Evolutionary conservation across 1,284 basidiomycete species (phyloP).

Genomic region (Lentinus polychrous): DNA sequence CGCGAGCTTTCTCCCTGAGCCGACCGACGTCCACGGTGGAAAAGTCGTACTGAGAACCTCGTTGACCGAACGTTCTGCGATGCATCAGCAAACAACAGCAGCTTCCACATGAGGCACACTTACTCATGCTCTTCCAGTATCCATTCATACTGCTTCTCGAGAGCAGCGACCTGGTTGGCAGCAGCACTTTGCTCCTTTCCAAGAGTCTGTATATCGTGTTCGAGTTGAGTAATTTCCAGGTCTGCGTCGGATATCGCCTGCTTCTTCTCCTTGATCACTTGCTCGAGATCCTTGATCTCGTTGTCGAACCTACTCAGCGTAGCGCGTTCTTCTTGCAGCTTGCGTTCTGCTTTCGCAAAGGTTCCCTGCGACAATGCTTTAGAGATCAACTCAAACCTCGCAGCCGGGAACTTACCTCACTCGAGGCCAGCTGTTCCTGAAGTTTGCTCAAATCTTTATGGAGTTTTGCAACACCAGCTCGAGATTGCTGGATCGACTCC

Average conservation of each 20-base stretch:
- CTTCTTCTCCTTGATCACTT: conserved; percentile 78
- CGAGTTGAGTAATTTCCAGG: conserved; percentile 55
- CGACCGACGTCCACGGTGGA: conserved; percentile 58
- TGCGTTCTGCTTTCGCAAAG: conserved; percentile 60
- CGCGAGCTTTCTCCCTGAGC: conserved; percentile 62
- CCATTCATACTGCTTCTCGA: conserved; percentile 88
- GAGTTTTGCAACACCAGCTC: conserved; percentile 50
- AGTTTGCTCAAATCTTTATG: conserved; percentile 62
- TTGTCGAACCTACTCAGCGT: conserved; percentile 84
- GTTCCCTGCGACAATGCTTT: conserved; percentile 34
- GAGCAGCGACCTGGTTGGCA: conserved; percentile 36
- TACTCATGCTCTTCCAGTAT: conserved; percentile 83
- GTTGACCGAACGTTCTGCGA: conserved; percentile 72
- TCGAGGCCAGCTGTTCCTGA: conserved; percentile 42
- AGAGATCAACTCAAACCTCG: neutral
- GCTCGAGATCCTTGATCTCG: conserved; percentile 80
- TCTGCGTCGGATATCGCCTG: conserved; percentile 69
- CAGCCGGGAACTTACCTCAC: conserved; percentile 36
- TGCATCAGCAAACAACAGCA: neutral
- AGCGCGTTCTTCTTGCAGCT: conserved; percentile 78
- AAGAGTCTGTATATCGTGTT: conserved; percentile 44
- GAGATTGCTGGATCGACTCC: conserved; percentile 55
- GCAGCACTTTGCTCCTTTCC: conserved; percentile 48
- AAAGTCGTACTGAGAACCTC: conserved; percentile 84
- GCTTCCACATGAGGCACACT: conserved; percentile 23